phyloP scores from a whole-genome alignment of 2,329 filamentous ascomycete species.

The Spiromastix sp. region DNA sequence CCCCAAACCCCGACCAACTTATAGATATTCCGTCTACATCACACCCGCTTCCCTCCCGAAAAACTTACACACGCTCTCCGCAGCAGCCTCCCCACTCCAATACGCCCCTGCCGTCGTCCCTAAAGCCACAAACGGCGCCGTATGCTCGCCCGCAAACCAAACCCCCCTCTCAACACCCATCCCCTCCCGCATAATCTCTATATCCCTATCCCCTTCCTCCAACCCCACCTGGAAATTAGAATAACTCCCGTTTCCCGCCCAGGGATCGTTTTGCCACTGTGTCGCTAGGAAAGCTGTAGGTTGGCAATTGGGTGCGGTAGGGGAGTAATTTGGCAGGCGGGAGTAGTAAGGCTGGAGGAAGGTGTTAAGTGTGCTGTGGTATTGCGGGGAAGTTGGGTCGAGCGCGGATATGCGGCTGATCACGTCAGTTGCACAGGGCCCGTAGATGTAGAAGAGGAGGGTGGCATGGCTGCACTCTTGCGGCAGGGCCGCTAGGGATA shows the following conservation, averaged over 20 bases:
- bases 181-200: constrained; percentile 48
- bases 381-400: constrained; percentile 33
- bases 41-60: background rate
- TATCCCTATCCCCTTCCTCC: constrained; percentile 58
- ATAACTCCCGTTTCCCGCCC: constrained; percentile 75
- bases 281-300: constrained; percentile 59
- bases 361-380: constrained; percentile 45
- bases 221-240: constrained; percentile 74
- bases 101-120: constrained; percentile 86
- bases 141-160: constrained; percentile 88
- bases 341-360: constrained; percentile 75
- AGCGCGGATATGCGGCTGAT: constrained; percentile 24
- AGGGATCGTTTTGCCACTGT: constrained; percentile 65
- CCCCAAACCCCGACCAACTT: no score
- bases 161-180: constrained; percentile 48
- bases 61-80: constrained; percentile 36
- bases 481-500: constrained; percentile 64
- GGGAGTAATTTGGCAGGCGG: constrained; percentile 57
- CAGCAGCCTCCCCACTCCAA: constrained; percentile 79
- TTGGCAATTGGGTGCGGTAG: constrained; percentile 44
- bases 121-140: constrained; percentile 76
- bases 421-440: constrained; percentile 31
- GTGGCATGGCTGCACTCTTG: constrained; percentile 58
- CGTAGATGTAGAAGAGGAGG: constrained; percentile 61
- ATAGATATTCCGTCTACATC: no score